A percentile compares a stretch with the other conserved stretches of the same genome.
phyloP scores from a whole-genome alignment of 495 filamentous ascomycete genomes.

The Diplogelasinospora grovesii region DNA sequence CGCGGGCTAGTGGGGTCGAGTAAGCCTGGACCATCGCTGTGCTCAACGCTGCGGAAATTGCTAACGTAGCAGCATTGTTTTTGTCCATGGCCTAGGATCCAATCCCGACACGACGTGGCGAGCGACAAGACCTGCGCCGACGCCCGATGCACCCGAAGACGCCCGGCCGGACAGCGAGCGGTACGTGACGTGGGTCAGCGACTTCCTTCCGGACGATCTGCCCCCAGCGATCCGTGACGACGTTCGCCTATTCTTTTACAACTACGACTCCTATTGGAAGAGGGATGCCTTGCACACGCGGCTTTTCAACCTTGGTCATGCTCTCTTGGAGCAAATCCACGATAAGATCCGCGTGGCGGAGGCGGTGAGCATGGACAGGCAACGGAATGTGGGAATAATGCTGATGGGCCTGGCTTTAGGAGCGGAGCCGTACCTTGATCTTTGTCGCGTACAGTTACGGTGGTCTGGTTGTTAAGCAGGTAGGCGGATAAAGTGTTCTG shows the following conservation, averaged over 20 bases:
- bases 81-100: conserved; percentile 14
- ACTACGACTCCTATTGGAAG: conserved; percentile 18
- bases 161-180: background rate
- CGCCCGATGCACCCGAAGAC: background rate
- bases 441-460: conserved; percentile 17
- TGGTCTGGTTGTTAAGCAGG: conserved; percentile 19
- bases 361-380: background rate
- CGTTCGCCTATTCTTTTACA: conserved; percentile 17
- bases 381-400: no score
- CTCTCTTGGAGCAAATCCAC: conserved; percentile 4
- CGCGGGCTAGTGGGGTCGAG: conserved; percentile 3
- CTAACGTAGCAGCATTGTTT: conserved; percentile 8
- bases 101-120: conserved; percentile 16
- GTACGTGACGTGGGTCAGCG: conserved; percentile 13
- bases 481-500: conserved; percentile 4
- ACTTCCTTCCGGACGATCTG: conserved; percentile 12
- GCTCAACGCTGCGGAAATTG: no score
- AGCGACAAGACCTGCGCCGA: background rate
- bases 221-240: conserved; percentile 5
- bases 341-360: conserved; percentile 2
- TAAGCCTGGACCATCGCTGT: no score
- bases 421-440: conserved; percentile 13
- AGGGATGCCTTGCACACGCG: conserved; percentile 13
- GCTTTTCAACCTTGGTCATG: conserved; percentile 10
- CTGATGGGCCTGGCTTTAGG: conserved; percentile 4